Conservation (phyloP, 1,284 basidiomycete genomes). For the Sanghuangporus baumii region DNA sequence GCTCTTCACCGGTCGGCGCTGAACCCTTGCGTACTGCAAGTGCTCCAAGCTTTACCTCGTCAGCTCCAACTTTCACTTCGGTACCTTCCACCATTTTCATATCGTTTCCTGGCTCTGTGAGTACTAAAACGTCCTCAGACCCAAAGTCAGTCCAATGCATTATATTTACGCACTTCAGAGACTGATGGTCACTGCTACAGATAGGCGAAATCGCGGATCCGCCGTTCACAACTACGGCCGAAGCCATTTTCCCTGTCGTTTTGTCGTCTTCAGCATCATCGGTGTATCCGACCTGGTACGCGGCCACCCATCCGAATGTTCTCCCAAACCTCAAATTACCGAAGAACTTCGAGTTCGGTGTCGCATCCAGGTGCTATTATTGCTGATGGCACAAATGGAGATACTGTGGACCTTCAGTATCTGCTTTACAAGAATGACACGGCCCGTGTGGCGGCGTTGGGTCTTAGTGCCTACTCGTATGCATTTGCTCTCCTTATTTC, state of each 20-base stretch:
- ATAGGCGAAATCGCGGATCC: constrained; percentile 39
- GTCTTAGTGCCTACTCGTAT: constrained; percentile 45
- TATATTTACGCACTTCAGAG: background rate
- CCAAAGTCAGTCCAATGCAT: constrained; percentile 8
- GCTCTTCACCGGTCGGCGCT: background rate
- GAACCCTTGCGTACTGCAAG: background rate
- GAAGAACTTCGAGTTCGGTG: constrained; percentile 40
- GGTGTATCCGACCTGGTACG: constrained; percentile 41
- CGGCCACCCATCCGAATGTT: constrained; percentile 35
- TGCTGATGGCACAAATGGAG: constrained; percentile 21
- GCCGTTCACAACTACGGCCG: constrained; percentile 39
- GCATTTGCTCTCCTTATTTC: constrained; percentile 10
- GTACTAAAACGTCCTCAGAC: no score
- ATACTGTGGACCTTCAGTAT: constrained; percentile 42
- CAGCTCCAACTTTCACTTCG: background rate
- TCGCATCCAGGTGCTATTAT: constrained; percentile 30
- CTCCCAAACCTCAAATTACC: constrained; percentile 37
- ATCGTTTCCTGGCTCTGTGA: background rate
- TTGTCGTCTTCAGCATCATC: constrained; percentile 38
- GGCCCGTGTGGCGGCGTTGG: constrained; percentile 40
- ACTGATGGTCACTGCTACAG: constrained; percentile 21
- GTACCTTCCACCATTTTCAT: background rate
- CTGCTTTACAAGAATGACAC: constrained; percentile 44
- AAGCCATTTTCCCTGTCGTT: constrained; percentile 33
- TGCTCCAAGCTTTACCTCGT: constrained; percentile 4